Evolutionary conservation across 192 early-diverging fungal genomes (phyloP).

Genomic region (Spizellomyces punctatus): DNA sequence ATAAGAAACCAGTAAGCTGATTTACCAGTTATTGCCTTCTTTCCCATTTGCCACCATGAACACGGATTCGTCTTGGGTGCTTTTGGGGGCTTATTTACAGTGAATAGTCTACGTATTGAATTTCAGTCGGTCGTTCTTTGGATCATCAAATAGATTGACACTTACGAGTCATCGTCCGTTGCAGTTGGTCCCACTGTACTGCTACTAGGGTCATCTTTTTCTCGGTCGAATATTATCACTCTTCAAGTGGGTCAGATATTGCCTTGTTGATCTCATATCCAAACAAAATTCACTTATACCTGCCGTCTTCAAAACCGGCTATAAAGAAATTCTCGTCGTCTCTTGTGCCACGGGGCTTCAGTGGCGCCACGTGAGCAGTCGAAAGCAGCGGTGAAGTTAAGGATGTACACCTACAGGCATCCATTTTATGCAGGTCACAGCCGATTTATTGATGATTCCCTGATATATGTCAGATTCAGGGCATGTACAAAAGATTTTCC

Average conservation of each 20-base stretch:
- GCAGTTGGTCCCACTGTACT: constrained; percentile 3
- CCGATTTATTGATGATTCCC: constrained; percentile 64
- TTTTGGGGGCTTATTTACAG: constrained; percentile 61
- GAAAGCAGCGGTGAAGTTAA: background rate
- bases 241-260: background rate
- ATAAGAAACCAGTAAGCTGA: background rate
- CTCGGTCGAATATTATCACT: constrained; percentile 81
- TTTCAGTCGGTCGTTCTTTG: background rate
- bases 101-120: constrained; percentile 44
- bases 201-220: constrained; percentile 73
- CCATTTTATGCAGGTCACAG: constrained; percentile 86
- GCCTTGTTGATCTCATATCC: background rate
- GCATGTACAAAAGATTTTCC: too few relatives aligned
- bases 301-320: constrained; percentile 82
- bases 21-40: constrained; percentile 73
- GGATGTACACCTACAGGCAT: constrained; percentile 57
- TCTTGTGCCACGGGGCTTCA: constrained; percentile 8
- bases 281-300: background rate
- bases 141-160: constrained; percentile 20
- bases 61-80: constrained; percentile 78
- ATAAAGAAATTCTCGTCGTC: constrained; percentile 76
- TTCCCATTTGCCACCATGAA: constrained; percentile 75
- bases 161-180: constrained; percentile 13
- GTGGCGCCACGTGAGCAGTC: background rate
- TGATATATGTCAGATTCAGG: constrained; percentile 10